A percentile compares a stretch with the other conserved stretches of the same genome.
These are phyloP conservation scores for Curvularia lunata DNA, from an alignment of 2,329 filamentous ascomycete genomes.

Conservation along the genomic window DNA sequence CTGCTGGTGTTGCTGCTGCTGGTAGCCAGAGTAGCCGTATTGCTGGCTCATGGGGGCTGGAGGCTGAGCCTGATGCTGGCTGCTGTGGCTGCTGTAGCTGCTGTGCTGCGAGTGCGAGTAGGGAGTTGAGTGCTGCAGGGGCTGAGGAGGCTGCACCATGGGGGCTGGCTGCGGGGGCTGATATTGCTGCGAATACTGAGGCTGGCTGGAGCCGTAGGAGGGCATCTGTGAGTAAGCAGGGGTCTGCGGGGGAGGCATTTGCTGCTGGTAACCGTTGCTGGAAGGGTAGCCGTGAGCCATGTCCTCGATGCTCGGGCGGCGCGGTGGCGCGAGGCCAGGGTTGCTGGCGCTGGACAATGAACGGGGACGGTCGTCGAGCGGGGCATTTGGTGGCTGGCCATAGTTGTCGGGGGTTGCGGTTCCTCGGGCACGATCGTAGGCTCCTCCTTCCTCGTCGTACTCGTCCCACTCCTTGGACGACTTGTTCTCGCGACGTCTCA, in stretches of 20 bases:
- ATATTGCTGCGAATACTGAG: slow-evolving; percentile 45
- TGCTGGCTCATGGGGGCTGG: slow-evolving; percentile 49
- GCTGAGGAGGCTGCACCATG: slow-evolving; percentile 51
- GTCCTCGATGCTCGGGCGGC: slow-evolving; percentile 55
- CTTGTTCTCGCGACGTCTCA: slow-evolving; percentile 83
- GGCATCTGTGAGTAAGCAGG: slow-evolving; percentile 48
- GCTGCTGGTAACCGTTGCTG: slow-evolving; percentile 45
- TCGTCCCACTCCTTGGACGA: slow-evolving; percentile 69
- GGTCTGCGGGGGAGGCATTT: slow-evolving; percentile 52
- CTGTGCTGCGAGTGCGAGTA: slow-evolving; percentile 41
- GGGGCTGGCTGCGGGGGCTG: slow-evolving; percentile 40
- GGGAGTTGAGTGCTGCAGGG: slow-evolving; percentile 36
- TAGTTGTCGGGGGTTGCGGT: slow-evolving; percentile 60
- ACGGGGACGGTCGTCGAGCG: slow-evolving; percentile 59
- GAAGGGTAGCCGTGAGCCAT: slow-evolving; percentile 51
- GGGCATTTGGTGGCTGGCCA: slow-evolving; percentile 48
- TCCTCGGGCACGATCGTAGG: slow-evolving; percentile 56
- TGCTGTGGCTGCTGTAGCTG: slow-evolving; percentile 43
- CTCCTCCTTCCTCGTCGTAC: slow-evolving; percentile 62
- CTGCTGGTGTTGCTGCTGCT: slow-evolving; percentile 22
- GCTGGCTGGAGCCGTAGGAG: slow-evolving; percentile 46
- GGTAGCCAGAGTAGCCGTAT: slow-evolving; percentile 51
- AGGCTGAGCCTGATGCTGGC: slow-evolving; percentile 27
- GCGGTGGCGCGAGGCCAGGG: slow-evolving; percentile 45
- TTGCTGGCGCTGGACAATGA: slow-evolving; percentile 66